Evolutionary conservation across 306 rosid genomes (phyloP).

Genomic region (Cicer bijugum): DNA sequence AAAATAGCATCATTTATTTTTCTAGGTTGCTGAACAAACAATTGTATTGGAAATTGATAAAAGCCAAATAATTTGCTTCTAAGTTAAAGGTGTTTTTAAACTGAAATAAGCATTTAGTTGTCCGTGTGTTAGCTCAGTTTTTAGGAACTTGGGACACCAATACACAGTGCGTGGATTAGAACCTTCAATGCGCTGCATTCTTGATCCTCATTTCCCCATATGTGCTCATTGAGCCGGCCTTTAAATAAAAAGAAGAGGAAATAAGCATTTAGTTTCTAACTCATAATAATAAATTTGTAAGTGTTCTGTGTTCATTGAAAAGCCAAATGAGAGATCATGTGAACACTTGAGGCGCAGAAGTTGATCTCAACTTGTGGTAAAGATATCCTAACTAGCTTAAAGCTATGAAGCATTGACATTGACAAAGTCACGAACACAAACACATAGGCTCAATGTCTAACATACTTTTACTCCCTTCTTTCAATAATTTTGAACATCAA

Average conservation of each 20-base stretch:
- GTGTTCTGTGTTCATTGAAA: background rate
- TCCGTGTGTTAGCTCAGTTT: background rate
- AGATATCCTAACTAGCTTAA: slow-evolving; percentile 1
- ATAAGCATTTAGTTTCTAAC: background rate
- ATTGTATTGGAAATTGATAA: slow-evolving; percentile 8
- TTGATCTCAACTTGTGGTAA: background rate
- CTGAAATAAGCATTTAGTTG: slow-evolving; percentile 1
- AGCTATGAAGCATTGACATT: background rate
- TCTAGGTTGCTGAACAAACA: slow-evolving; percentile 5
- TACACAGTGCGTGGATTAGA: background rate
- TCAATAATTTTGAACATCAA: background rate
- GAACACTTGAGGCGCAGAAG: background rate
- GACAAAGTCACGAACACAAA: no score
- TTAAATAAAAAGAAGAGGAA: background rate
- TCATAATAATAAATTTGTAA: background rate
- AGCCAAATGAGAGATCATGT: background rate
- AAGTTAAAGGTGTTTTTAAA: background rate
- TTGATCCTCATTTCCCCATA: background rate
- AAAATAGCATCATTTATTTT: slow-evolving; percentile 13
- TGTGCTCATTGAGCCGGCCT: background rate
- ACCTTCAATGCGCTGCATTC: background rate
- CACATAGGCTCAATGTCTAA: background rate
- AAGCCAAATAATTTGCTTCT: background rate
- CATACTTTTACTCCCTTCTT: background rate
- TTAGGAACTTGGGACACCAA: background rate